phyloP scores from a whole-genome alignment of 768 basidiomycete genomes.

The Mycena epipterygia region DNA sequence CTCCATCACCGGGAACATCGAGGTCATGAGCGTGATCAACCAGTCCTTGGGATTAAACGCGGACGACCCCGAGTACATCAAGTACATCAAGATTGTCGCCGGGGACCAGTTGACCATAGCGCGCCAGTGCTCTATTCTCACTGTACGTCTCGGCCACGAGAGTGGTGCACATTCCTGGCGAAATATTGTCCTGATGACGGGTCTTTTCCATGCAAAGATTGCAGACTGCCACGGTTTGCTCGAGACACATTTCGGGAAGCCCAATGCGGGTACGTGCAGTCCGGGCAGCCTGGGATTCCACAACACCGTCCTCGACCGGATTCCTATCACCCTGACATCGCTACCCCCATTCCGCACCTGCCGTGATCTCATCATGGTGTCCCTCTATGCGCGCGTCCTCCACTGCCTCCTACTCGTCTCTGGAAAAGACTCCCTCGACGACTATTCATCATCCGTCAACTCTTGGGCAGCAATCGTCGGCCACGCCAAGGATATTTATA shows the following conservation, averaged over 20 bases:
- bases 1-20: slow-evolving; percentile 35
- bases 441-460: slow-evolving; percentile 7
- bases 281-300: slow-evolving; percentile 37
- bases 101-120: slow-evolving; percentile 39
- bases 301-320: slow-evolving; percentile 38
- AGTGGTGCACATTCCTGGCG: slow-evolving; percentile 19
- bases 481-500: slow-evolving; percentile 6
- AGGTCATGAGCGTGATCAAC: slow-evolving; percentile 32
- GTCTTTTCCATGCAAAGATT: slow-evolving; percentile 38
- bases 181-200: slow-evolving; percentile 30
- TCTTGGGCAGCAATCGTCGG: slow-evolving; percentile 7
- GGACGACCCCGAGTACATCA: slow-evolving; percentile 11
- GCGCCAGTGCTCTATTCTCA: slow-evolving; percentile 28
- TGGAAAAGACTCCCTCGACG: slow-evolving; percentile 15
- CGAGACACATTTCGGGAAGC: slow-evolving; percentile 34
- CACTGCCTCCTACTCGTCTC: slow-evolving; percentile 43
- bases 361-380: slow-evolving; percentile 46
- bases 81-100: slow-evolving; percentile 27
- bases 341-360: slow-evolving; percentile 46
- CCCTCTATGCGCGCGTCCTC: slow-evolving; percentile 44
- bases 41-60: slow-evolving; percentile 15
- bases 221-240: slow-evolving; percentile 37
- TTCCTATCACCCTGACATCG: slow-evolving; percentile 42
- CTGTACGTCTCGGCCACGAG: slow-evolving; percentile 31
- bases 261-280: slow-evolving; percentile 15